Evolutionary conservation across 2,329 filamentous ascomycete genomes (phyloP).

Genomic region (Neopestalotiopsis clavispora): DNA sequence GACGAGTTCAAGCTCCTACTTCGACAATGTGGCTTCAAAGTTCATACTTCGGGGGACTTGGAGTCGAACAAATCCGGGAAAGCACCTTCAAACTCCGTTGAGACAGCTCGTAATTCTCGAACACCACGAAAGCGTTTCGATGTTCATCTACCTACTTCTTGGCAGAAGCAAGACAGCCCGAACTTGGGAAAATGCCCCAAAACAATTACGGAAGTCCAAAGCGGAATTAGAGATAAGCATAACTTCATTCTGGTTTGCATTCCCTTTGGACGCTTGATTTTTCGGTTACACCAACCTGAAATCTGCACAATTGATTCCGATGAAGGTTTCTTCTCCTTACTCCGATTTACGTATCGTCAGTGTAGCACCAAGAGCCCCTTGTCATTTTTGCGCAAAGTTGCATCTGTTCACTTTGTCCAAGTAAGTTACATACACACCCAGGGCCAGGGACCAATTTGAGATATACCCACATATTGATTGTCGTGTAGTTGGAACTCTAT

Average conservation of each 20-base stretch:
- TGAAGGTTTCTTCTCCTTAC: constrained; percentile 24
- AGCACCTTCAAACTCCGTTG: no score
- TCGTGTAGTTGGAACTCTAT: constrained; percentile 25
- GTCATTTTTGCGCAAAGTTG: constrained; percentile 20
- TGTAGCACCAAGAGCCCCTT: neutral
- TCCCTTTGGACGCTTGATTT: constrained; percentile 22
- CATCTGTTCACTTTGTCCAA: constrained; percentile 23
- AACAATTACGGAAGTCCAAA: neutral
- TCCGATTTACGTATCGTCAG: constrained; percentile 19
- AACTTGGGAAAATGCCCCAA: neutral
- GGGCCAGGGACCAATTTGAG: no score
- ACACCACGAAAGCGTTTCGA: neutral
- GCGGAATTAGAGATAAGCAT: neutral
- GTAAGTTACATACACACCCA: neutral
- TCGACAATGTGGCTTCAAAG: neutral
- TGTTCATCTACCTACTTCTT: neutral
- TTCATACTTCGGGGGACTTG: neutral
- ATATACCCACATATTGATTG: no score
- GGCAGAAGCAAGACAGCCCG: neutral
- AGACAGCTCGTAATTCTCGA: no score
- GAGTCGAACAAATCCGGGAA: neutral
- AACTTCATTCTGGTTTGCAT: constrained; percentile 25
- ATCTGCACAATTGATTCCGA: constrained; percentile 28
- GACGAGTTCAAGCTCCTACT: neutral
- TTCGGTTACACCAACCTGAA: constrained; percentile 24